A percentile compares a stretch with the other conserved stretches of the same genome.
phyloP scores from a whole-genome alignment of 2,329 filamentous ascomycete genomes.

The Diaporthe sp. region DNA sequence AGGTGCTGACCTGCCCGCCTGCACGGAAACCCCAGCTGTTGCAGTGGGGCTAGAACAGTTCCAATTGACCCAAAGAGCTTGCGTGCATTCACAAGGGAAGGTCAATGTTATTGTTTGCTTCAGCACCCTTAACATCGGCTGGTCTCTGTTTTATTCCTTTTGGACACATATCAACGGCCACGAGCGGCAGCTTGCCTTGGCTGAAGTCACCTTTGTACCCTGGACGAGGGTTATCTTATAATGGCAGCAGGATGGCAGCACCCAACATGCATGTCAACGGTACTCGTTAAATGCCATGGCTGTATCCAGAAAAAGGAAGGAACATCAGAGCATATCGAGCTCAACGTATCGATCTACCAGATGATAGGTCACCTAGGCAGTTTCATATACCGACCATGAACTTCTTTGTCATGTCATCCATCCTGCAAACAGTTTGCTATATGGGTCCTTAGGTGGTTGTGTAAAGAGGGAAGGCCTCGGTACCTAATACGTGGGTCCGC shows the following conservation, averaged over 20 bases:
- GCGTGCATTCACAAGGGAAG: background rate
- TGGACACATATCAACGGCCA: background rate
- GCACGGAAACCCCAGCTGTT: slow-evolving; percentile 2
- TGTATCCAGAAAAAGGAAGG: background rate
- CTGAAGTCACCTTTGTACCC: background rate
- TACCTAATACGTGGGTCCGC: background rate
- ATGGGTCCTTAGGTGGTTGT: too few relatives aligned
- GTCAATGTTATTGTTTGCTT: background rate
- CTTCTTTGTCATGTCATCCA: background rate
- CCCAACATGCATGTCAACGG: background rate
- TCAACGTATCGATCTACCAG: too few relatives aligned
- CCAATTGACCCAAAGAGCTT: background rate
- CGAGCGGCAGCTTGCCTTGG: background rate
- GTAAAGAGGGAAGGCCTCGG: background rate
- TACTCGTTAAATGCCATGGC: background rate
- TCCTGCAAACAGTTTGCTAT: background rate
- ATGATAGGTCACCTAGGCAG: background rate
- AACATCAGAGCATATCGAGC: background rate
- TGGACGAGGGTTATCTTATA: background rate
- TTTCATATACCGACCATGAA: background rate
- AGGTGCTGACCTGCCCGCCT: background rate
- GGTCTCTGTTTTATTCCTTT: background rate
- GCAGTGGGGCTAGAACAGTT: background rate
- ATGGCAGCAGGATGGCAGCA: background rate
- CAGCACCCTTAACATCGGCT: background rate